phyloP scores from a whole-genome alignment of 2,329 filamentous ascomycete species.

The Cordyceps tenuipes region DNA sequence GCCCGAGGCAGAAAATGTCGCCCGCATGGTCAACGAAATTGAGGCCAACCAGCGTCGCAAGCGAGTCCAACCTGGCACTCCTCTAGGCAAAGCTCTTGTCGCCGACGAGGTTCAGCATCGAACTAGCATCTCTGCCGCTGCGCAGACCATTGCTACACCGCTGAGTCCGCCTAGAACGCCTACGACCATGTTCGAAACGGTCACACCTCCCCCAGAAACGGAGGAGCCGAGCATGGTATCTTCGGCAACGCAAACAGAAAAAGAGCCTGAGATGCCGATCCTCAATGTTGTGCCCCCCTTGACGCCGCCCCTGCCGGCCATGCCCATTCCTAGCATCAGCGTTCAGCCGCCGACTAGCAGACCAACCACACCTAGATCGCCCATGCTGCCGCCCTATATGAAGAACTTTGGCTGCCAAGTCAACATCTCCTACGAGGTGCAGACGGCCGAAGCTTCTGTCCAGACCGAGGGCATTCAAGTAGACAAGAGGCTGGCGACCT shows the following conservation, averaged over 20 bases:
- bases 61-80: conserved; percentile 44
- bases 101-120: conserved; percentile 38
- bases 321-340: conserved; percentile 74
- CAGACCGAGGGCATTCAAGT: conserved; percentile 91
- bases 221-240: conserved; percentile 38
- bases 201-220: conserved; percentile 32
- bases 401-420: conserved; percentile 83
- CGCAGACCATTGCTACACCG: conserved; percentile 55
- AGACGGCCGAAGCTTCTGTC: conserved; percentile 34
- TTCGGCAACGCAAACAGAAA: conserved; percentile 55
- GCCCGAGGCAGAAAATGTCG: conserved; percentile 32
- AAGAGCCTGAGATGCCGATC: conserved; percentile 12
- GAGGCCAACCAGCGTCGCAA: conserved; percentile 69
- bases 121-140: conserved; percentile 55
- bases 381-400: conserved; percentile 68
- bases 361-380: conserved; percentile 68
- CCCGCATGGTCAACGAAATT: conserved; percentile 44
- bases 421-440: conserved; percentile 21
- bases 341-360: conserved; percentile 82
- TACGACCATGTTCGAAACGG: conserved; percentile 36
- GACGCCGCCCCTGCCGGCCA: conserved; percentile 28
- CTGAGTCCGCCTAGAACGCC: conserved; percentile 60
- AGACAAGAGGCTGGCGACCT: conserved; percentile 64
- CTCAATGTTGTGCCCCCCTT: conserved; percentile 20
- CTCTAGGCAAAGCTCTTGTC: conserved; percentile 34